Evolutionary conservation across 1,284 basidiomycete species (phyloP), one percentile per base, ranked within the genome.

Genomic region (Fistulina hepatica): DNA sequence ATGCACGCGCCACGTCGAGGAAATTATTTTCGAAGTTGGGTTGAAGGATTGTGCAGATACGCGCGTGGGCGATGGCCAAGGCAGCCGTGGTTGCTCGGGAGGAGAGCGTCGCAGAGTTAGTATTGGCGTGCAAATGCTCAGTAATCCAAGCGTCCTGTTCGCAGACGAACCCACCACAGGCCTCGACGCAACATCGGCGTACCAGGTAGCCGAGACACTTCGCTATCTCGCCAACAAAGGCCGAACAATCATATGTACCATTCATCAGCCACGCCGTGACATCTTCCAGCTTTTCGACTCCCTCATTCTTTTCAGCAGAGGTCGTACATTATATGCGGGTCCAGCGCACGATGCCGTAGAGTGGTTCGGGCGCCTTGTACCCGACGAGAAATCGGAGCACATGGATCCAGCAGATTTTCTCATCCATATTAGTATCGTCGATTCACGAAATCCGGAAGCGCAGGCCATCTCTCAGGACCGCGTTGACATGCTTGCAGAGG

Each of bases 201-300:
- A 61, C 44, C 53, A 65, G 17, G 55, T 72, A 10, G 60, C 71
- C 20, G 54, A 61, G 22, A 69, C 66, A 2, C 57, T 72, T 4
- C 60, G 54, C 3, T 54, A 58, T 1, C 63, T 73, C n/a, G 64
- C 71, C 7, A 55, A 56, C 16, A 55, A 62, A 31, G 63, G 64
- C 0, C 58, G 69, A 0, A 68, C 66, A 0, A 57, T 73, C 35
- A 60, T 72, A 20, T 52, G 70, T 16, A 63, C 61, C 2, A 58
- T 72, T n/a, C 71, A 73, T 45, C 65, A 68, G 16, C 71, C 70
- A 1, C 60, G 69, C 5, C 67, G 66, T 11, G 70, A 72, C 39
- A 67, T 66, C 0, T 72, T 65, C 46, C 39, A 47, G 1, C 50
- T 72, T 9, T 69, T 72, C 43, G 61, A 67, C 44, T 52, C 58